Conservation (phyloP, 2,329 filamentous ascomycete genomes). For the Trichoderma atroviride region DNA sequence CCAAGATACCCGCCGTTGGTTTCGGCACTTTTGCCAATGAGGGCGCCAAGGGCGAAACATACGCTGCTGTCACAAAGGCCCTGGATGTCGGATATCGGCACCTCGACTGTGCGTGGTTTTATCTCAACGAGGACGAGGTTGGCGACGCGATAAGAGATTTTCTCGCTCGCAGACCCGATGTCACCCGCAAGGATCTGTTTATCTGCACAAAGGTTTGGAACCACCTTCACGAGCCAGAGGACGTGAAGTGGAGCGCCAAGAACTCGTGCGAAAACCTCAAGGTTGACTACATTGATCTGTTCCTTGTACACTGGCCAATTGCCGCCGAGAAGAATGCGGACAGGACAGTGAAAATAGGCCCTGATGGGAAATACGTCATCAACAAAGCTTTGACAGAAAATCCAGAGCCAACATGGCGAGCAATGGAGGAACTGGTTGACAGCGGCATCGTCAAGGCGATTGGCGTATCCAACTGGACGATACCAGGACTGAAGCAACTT, state of each 20-base stretch:
- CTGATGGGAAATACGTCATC: conserved; percentile 15
- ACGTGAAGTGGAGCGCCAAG: conserved; percentile 63
- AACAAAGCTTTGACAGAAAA: conserved; percentile 31
- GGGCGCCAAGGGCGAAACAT: conserved; percentile 52
- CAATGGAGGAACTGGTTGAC: conserved; percentile 71
- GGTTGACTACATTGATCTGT: conserved; percentile 69
- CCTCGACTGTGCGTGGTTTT: conserved; percentile 76
- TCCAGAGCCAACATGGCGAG: conserved; percentile 68
- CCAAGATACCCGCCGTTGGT: conserved; percentile 75
- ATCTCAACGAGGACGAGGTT: conserved; percentile 74
- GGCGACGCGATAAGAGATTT: conserved; percentile 63
- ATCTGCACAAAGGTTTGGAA: conserved; percentile 84
- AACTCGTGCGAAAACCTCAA: conserved; percentile 62
- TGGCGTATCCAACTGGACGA: conserved; percentile 84
- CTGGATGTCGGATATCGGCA: conserved; percentile 71
- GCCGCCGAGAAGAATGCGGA: conserved; percentile 45
- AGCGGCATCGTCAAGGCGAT: conserved; percentile 78
- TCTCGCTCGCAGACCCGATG: conserved; percentile 47
- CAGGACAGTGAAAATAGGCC: conserved; percentile 14
- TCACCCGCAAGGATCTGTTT: conserved; percentile 68
- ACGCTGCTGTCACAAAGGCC: conserved; percentile 67
- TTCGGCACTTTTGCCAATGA: conserved; percentile 78
- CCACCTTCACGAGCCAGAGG: conserved; percentile 66
- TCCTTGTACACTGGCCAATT: conserved; percentile 73
- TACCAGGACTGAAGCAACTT: conserved; percentile 77